Percentiles rank a stretch among this genome's conserved stretches.
These are phyloP conservation scores for Bacidia rubella DNA, from an alignment of 495 filamentous ascomycete species.

Conservation along the genomic window DNA sequence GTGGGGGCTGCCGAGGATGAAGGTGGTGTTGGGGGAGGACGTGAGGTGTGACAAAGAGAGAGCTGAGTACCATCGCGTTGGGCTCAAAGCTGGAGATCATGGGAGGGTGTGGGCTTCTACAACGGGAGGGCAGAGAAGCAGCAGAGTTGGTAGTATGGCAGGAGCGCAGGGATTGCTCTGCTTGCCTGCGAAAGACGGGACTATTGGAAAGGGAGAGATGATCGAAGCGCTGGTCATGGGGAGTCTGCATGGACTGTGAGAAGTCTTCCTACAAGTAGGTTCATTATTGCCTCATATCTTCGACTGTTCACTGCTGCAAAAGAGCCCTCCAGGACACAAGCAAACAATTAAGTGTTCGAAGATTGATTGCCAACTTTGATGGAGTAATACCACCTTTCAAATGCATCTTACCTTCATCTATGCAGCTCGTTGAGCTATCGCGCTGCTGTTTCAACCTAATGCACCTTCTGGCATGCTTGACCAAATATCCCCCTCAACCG, in stretches of 20 bases:
- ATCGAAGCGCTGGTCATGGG: slow-evolving; percentile 53
- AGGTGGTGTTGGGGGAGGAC: slow-evolving; percentile 57
- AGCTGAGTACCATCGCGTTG: slow-evolving; percentile 76
- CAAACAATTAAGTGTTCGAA: no score
- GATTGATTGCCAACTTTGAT: no score
- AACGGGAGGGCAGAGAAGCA: slow-evolving; percentile 84
- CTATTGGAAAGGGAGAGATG: slow-evolving; percentile 36
- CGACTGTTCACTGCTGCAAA: no score
- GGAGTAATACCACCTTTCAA: no score
- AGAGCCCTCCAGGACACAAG: no score
- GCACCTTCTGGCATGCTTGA: not conserved
- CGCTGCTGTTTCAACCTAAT: not conserved
- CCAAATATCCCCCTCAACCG: no score
- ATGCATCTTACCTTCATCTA: not conserved
- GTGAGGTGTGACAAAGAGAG: slow-evolving; percentile 58
- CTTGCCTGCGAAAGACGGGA: slow-evolving; percentile 45
- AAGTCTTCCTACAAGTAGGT: no score
- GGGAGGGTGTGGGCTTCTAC: slow-evolving; percentile 64
- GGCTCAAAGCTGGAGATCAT: slow-evolving; percentile 45
- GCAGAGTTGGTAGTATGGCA: slow-evolving; percentile 72
- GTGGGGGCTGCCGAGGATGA: slow-evolving; percentile 54
- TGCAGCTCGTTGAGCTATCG: not conserved
- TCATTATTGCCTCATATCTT: no score
- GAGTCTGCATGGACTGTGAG: slow-evolving; percentile 11
- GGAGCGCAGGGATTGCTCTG: slow-evolving; percentile 78